A percentile compares a stretch with the other conserved stretches of the same genome.
Conservation (phyloP, 2,329 filamentous ascomycete genomes). For the Trichoderma afroharzianum region DNA sequence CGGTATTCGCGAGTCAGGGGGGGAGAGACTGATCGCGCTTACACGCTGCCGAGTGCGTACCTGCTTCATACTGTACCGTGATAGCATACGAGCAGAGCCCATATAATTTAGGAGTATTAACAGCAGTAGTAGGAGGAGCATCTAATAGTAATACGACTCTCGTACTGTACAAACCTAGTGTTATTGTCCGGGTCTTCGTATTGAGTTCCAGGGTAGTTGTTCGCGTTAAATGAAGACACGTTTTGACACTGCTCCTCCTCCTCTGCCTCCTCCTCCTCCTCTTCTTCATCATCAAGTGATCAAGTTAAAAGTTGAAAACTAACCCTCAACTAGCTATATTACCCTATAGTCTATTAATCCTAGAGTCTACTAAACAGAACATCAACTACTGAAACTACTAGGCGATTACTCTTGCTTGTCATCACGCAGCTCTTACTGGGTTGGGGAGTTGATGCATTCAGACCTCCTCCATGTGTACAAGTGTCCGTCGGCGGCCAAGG, state of each 20-base stretch:
- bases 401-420: background rate
- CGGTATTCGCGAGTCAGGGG: background rate
- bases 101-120: background rate
- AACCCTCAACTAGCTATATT: background rate
- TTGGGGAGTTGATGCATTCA: background rate
- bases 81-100: background rate
- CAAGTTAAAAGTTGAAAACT: background rate
- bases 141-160: background rate
- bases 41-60: background rate
- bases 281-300: background rate
- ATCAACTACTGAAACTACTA: background rate
- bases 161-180: background rate
- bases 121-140: background rate
- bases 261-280: background rate
- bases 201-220: background rate
- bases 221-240: background rate
- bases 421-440: background rate
- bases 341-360: background rate
- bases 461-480: slow-evolving; percentile 5
- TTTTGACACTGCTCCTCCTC: no score
- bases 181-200: background rate
- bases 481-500: background rate
- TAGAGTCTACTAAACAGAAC: background rate
- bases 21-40: background rate
- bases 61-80: background rate